Percentiles rank a stretch among this genome's conserved stretches.
Evolutionary conservation across 352 stramenopile species (phyloP).

Genomic region (Plasmopara viticola): DNA sequence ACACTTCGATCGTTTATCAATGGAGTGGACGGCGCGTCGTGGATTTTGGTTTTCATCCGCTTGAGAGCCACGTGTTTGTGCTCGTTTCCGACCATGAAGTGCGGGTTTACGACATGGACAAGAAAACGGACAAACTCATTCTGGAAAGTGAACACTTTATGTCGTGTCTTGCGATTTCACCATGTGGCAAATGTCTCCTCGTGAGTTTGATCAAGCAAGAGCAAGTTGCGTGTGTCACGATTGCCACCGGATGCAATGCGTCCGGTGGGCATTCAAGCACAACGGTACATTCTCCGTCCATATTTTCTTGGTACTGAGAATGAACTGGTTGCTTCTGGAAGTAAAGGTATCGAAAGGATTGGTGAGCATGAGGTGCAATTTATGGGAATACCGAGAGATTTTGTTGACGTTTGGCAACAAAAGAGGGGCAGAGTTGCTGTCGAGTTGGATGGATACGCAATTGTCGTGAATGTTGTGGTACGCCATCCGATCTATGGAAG

Average conservation of each 20-base stretch:
- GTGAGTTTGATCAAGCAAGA: no score
- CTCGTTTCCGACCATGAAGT: constrained; percentile 50
- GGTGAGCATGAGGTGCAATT: no score
- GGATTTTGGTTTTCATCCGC: constrained; percentile 54
- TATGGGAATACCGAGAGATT: no score
- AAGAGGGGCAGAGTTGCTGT: no score
- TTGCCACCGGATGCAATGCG: no score
- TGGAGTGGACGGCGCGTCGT: constrained; percentile 61
- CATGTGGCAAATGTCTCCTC: constrained; percentile 40
- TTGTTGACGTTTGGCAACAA: no score
- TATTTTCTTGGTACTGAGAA: no score
- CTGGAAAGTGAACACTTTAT: constrained; percentile 49
- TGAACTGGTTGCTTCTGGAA: no score
- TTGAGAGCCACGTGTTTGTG: constrained; percentile 49
- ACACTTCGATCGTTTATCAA: constrained; percentile 49
- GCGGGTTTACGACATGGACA: constrained; percentile 49
- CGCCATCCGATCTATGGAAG: constrained; percentile 43
- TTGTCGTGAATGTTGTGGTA: constrained; percentile 63
- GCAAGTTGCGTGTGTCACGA: no score
- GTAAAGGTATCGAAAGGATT: no score
- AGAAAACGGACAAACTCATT: constrained; percentile 56
- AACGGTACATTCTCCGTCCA: no score
- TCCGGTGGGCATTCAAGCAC: no score
- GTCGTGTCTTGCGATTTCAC: constrained; percentile 45
- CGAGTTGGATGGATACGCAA: constrained; percentile 48